These are phyloP conservation scores for Mollisiaceae sp. DNA, from an alignment of 2,329 filamentous ascomycete genomes.

Conservation along the genomic window DNA sequence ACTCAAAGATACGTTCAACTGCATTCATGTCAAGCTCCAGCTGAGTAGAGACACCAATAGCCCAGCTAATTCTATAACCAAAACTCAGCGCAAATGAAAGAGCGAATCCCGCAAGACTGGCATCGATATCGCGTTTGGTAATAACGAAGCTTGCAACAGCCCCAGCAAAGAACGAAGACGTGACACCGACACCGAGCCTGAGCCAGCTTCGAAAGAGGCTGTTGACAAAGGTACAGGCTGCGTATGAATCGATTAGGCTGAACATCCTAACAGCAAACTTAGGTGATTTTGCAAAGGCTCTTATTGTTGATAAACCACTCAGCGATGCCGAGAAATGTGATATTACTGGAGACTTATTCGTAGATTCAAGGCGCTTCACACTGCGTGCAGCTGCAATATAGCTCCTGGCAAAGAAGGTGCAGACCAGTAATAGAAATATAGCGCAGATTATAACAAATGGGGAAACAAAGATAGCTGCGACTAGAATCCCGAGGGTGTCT, in stretches of 20 bases:
- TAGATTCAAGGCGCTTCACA: slow-evolving; percentile 76
- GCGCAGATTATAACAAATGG: slow-evolving; percentile 67
- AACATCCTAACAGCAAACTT: slow-evolving; percentile 73
- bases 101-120: slow-evolving; percentile 74
- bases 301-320: slow-evolving; percentile 73
- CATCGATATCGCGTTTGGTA: slow-evolving; percentile 62
- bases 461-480: slow-evolving; percentile 67
- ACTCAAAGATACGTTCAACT: slow-evolving; percentile 75
- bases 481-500: slow-evolving; percentile 65
- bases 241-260: slow-evolving; percentile 67
- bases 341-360: slow-evolving; percentile 76
- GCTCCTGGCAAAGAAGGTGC: slow-evolving; percentile 51
- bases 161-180: slow-evolving; percentile 70
- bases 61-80: slow-evolving; percentile 64
- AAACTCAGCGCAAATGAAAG: slow-evolving; percentile 75
- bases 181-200: slow-evolving; percentile 70
- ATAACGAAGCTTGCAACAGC: slow-evolving; percentile 68
- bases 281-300: slow-evolving; percentile 71
- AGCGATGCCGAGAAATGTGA: slow-evolving; percentile 70
- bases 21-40: slow-evolving; percentile 80
- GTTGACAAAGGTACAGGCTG: slow-evolving; percentile 65
- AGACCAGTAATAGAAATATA: slow-evolving; percentile 32
- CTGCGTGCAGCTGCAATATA: slow-evolving; percentile 74
- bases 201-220: slow-evolving; percentile 76
- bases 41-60: slow-evolving; percentile 67